These are phyloP conservation scores for Eucalyptus grandis DNA, from an alignment of 345 rosid genomes.

Conservation along the genomic window DNA sequence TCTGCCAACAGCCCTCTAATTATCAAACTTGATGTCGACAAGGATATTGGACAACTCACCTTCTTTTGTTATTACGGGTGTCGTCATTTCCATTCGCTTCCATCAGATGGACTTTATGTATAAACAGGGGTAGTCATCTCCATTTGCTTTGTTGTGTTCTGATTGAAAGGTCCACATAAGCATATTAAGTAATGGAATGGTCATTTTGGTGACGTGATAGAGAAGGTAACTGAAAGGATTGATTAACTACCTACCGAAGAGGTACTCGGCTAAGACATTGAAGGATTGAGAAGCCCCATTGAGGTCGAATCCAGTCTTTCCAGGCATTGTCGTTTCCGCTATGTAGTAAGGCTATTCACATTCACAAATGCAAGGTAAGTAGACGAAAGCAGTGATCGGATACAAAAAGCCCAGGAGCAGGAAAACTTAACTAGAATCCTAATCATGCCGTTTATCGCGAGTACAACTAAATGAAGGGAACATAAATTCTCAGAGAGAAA, in stretches of 20 bases:
- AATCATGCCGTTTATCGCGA: not conserved
- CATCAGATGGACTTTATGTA: constrained; percentile 47
- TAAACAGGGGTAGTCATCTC: constrained; percentile 93
- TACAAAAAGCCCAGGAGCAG: not conserved
- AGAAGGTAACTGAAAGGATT: not conserved
- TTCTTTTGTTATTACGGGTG: constrained; percentile 75
- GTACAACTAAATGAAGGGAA: not conserved
- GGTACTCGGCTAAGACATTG: constrained; percentile 82
- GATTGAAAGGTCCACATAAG: not conserved
- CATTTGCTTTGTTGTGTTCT: constrained; percentile 60
- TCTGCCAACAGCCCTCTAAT: not conserved
- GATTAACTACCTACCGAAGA: constrained; percentile 74
- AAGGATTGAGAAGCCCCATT: constrained; percentile 59
- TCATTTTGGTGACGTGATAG: not conserved
- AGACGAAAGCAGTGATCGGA: not conserved
- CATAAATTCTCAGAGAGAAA: not conserved
- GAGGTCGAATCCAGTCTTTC: constrained; percentile 66
- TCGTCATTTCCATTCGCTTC: constrained; percentile 89
- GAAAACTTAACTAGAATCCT: not conserved
- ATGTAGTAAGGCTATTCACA: constrained; percentile 56
- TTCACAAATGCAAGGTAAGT: not conserved
- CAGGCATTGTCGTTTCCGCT: constrained; percentile 84
- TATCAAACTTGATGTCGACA: not conserved
- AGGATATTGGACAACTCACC: constrained; percentile 14
- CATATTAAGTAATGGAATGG: not conserved